These are phyloP conservation scores for Russula dissimulans DNA, from an alignment of 768 basidiomycete genomes.

Conservation along the genomic window DNA sequence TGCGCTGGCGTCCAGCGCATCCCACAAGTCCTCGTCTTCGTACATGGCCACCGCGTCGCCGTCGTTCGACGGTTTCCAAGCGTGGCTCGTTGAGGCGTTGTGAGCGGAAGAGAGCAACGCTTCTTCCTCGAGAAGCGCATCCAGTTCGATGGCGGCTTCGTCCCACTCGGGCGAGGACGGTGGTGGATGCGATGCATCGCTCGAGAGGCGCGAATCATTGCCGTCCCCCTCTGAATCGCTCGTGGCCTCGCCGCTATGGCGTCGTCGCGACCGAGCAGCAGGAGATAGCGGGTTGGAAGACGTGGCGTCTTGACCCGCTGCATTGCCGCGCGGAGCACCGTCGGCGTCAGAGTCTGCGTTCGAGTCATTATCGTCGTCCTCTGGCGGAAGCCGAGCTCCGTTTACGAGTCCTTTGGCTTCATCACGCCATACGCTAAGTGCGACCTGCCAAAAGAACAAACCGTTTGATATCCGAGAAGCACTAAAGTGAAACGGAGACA, in stretches of 20 bases:
- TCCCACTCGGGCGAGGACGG: constrained; percentile 7
- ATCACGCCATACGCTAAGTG: constrained; percentile 70
- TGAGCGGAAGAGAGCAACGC: constrained; percentile 2
- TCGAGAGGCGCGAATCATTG: not conserved
- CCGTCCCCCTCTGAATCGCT: constrained; percentile 10
- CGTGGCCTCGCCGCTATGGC: not conserved
- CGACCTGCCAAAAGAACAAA: constrained; percentile 36
- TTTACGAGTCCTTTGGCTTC: constrained; percentile 43
- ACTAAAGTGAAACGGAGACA: not conserved
- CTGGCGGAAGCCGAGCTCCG: constrained; percentile 22
- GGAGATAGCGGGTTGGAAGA: constrained; percentile 5
- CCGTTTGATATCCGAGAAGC: constrained; percentile 1
- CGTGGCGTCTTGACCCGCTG: constrained; percentile 16
- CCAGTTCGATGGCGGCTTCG: constrained; percentile 11
- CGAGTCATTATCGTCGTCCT: constrained; percentile 36
- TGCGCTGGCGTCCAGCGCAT: constrained; percentile 19
- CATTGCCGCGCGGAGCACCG: constrained; percentile 36
- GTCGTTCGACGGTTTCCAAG: constrained; percentile 1
- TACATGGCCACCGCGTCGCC: constrained; percentile 18
- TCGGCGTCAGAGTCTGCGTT: constrained; percentile 40
- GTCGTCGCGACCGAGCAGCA: not conserved
- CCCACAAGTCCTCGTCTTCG: constrained; percentile 34
- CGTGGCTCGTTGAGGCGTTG: not conserved
- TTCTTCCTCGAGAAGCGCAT: constrained; percentile 18
- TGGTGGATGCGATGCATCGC: constrained; percentile 13